Conservation (phyloP, 2,329 filamentous ascomycete species). For the Penicillium fuscoglaucum region DNA sequence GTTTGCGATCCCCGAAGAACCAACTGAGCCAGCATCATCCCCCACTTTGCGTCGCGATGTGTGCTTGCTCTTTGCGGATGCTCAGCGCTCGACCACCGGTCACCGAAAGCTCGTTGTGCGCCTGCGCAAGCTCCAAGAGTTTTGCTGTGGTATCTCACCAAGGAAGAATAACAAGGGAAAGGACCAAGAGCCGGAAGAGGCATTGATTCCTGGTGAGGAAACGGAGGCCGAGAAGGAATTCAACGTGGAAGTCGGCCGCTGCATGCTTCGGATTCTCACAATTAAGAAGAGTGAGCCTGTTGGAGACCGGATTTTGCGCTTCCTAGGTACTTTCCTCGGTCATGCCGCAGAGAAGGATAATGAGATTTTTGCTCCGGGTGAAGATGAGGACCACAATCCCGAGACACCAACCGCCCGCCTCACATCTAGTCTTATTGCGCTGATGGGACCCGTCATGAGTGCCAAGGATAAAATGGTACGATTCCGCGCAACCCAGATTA, state of each 20-base stretch:
- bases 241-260: slow-evolving; percentile 80
- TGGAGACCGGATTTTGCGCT: slow-evolving; percentile 81
- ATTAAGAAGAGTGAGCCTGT: slow-evolving; percentile 90
- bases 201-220: slow-evolving; percentile 50
- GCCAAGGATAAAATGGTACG: slow-evolving; percentile 92
- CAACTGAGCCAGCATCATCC: slow-evolving; percentile 37
- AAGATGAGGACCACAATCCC: slow-evolving; percentile 67
- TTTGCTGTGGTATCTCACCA: slow-evolving; percentile 63
- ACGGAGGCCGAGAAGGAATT: slow-evolving; percentile 85
- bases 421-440: slow-evolving; percentile 70
- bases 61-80: slow-evolving; percentile 71
- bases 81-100: slow-evolving; percentile 84
- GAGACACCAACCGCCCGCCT: slow-evolving; percentile 85
- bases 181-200: slow-evolving; percentile 52
- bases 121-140: slow-evolving; percentile 85
- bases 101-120: slow-evolving; percentile 88
- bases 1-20: slow-evolving; percentile 64
- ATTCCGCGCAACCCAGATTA: slow-evolving; percentile 84
- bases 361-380: slow-evolving; percentile 62
- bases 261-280: slow-evolving; percentile 75
- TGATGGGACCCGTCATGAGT: slow-evolving; percentile 71
- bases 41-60: slow-evolving; percentile 70
- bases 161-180: slow-evolving; percentile 45
- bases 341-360: slow-evolving; percentile 68
- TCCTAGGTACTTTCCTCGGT: slow-evolving; percentile 82